Percentiles rank a stretch among this genome's conserved stretches.
These are phyloP conservation scores for Trichoderma sp. DNA, from an alignment of 2,329 filamentous ascomycete genomes.

Conservation along the genomic window DNA sequence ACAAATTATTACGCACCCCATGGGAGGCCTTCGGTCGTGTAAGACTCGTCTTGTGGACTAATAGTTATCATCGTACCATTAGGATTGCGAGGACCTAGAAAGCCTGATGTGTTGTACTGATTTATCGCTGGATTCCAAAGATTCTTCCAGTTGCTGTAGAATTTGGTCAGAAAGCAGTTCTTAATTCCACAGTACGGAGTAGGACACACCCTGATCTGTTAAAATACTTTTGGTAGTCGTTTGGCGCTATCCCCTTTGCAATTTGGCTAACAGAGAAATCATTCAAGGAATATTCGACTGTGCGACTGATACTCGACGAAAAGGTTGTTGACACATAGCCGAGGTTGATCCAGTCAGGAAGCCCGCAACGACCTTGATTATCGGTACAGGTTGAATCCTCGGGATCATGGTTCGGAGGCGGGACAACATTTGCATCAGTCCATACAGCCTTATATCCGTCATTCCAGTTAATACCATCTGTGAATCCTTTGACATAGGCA, in stretches of 20 bases:
- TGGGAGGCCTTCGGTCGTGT: constrained; percentile 20
- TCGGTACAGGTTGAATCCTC: constrained; percentile 53
- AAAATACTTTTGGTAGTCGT: constrained; percentile 56
- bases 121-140: constrained; percentile 56
- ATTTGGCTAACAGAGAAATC: constrained; percentile 55
- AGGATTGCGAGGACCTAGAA: constrained; percentile 19
- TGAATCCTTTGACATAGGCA: constrained; percentile 56
- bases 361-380: constrained; percentile 60
- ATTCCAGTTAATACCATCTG: constrained; percentile 57
- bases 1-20: constrained; percentile 2
- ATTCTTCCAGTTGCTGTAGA: constrained; percentile 57
- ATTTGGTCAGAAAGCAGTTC: neutral
- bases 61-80: constrained; percentile 22
- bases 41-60: constrained; percentile 10
- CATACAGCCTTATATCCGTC: constrained; percentile 57
- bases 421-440: constrained; percentile 59
- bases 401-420: constrained; percentile 54
- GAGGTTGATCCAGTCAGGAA: constrained; percentile 61
- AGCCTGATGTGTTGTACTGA: constrained; percentile 44
- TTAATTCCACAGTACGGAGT: neutral
- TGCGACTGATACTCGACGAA: constrained; percentile 58
- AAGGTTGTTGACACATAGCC: constrained; percentile 59
- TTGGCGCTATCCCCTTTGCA: constrained; percentile 49
- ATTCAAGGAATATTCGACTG: constrained; percentile 62
- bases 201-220: constrained; percentile 25